Conservation (phyloP, 1,284 basidiomycete species). For the Sanguinoderma infundibulare region DNA sequence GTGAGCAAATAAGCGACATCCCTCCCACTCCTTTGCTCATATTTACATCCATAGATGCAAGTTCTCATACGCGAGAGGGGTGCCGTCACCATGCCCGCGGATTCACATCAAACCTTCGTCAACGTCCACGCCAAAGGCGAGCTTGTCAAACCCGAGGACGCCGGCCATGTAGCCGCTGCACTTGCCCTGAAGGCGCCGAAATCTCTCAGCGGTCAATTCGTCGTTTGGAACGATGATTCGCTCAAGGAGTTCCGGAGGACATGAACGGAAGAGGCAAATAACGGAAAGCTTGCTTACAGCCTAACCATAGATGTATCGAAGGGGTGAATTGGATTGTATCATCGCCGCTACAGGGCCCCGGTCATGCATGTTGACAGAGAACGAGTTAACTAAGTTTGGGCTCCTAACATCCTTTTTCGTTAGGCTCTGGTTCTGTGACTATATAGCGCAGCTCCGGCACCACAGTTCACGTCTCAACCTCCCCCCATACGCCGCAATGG, state of each 20-base stretch:
- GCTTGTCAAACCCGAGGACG: constrained; percentile 71
- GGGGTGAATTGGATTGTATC: background rate
- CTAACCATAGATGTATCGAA: background rate
- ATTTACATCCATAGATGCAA: constrained; percentile 66
- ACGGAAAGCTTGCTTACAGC: background rate
- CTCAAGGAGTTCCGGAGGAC: constrained; percentile 54
- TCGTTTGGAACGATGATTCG: constrained; percentile 71
- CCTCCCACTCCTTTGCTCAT: background rate
- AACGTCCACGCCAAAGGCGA: constrained; percentile 62
- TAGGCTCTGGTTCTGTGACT: background rate
- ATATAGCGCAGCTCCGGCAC: background rate
- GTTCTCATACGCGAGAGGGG: constrained; percentile 51
- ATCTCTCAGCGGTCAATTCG: constrained; percentile 72
- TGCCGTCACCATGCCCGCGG: constrained; percentile 51
- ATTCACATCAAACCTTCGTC: constrained; percentile 63
- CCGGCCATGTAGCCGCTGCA: constrained; percentile 77
- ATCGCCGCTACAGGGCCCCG: background rate
- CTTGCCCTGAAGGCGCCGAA: constrained; percentile 62
- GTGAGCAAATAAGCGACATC: constrained; percentile 43
- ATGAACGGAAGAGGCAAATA: constrained; percentile 2
- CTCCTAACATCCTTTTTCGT: background rate
- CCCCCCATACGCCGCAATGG: background rate
- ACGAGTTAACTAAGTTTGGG: background rate
- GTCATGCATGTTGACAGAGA: background rate
- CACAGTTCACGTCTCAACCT: background rate